Conservation (phyloP, 352 stramenopile genomes). For the Salisapilia sapeloensis region DNA sequence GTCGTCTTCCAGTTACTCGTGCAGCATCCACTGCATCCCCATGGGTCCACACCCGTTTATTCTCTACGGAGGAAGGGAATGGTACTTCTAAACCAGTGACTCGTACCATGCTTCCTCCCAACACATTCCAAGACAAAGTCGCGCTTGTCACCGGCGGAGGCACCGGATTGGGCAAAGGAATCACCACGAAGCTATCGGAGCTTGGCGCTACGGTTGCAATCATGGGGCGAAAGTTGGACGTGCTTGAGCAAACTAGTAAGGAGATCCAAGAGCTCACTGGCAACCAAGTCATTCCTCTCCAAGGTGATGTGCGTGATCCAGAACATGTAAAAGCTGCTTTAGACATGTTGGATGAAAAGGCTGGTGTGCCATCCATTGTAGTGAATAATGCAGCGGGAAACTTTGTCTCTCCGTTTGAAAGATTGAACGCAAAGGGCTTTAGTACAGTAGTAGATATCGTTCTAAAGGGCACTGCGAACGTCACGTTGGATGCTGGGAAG, state of each 20-base stretch:
- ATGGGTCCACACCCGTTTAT: too few relatives aligned
- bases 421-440: slow-evolving; percentile 88
- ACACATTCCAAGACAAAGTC: slow-evolving; percentile 62
- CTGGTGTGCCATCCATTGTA: slow-evolving; percentile 56
- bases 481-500: slow-evolving; percentile 65
- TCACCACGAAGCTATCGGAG: slow-evolving; percentile 84
- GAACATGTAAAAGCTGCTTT: slow-evolving; percentile 79
- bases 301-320: slow-evolving; percentile 81
- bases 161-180: slow-evolving; percentile 89
- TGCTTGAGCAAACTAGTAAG: slow-evolving; percentile 76
- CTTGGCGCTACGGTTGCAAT: slow-evolving; percentile 88
- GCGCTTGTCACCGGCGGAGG: slow-evolving; percentile 91
- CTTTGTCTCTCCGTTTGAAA: slow-evolving; percentile 87
- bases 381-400: slow-evolving; percentile 86
- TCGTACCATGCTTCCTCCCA: slow-evolving; percentile 45
- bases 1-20: too few relatives aligned
- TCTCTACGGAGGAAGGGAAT: too few relatives aligned
- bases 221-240: slow-evolving; percentile 86
- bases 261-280: slow-evolving; percentile 54
- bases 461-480: slow-evolving; percentile 71
- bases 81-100: too few relatives aligned
- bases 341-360: slow-evolving; percentile 41
- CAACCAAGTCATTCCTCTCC: slow-evolving; percentile 42
- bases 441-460: slow-evolving; percentile 95
- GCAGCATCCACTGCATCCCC: too few relatives aligned